A percentile compares a stretch with the other conserved stretches of the same genome.
These are phyloP conservation scores for Fallopia convolvulus DNA, from an alignment of 148 eudicot genomes.

Conservation along the genomic window DNA sequence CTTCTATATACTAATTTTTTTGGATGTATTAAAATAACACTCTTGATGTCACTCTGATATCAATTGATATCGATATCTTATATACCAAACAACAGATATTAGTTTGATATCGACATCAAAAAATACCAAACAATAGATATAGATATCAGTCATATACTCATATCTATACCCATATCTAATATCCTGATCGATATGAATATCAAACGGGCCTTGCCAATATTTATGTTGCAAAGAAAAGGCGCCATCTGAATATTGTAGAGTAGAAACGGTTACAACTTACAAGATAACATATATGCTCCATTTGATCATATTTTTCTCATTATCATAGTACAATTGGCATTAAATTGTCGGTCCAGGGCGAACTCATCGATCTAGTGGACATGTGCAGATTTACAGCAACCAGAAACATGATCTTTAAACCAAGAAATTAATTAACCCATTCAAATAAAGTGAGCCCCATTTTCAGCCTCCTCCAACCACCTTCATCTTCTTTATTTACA, in stretches of 20 bases:
- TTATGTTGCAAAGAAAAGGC: neutral
- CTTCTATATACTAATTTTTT: too few species aligned
- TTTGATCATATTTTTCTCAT: neutral
- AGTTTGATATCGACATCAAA: too few species aligned
- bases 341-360: slow-evolving; percentile 15
- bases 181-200: too few species aligned
- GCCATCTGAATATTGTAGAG: neutral
- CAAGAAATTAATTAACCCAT: slow-evolving; percentile 2
- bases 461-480: slow-evolving; percentile 5
- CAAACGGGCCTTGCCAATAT: too few species aligned
- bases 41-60: too few species aligned
- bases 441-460: slow-evolving; percentile 15
- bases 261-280: neutral
- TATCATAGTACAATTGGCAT: slow-evolving; percentile 1
- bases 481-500: slow-evolving; percentile 20
- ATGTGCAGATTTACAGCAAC: slow-evolving; percentile 33
- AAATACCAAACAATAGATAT: too few species aligned
- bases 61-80: too few species aligned
- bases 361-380: slow-evolving; percentile 20
- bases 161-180: too few species aligned
- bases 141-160: too few species aligned
- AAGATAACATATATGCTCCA: neutral
- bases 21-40: too few species aligned
- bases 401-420: slow-evolving; percentile 7
- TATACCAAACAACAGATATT: too few species aligned